These are phyloP conservation scores for Niebla homalea DNA, from an alignment of 495 filamentous ascomycete genomes.

Conservation along the genomic window DNA sequence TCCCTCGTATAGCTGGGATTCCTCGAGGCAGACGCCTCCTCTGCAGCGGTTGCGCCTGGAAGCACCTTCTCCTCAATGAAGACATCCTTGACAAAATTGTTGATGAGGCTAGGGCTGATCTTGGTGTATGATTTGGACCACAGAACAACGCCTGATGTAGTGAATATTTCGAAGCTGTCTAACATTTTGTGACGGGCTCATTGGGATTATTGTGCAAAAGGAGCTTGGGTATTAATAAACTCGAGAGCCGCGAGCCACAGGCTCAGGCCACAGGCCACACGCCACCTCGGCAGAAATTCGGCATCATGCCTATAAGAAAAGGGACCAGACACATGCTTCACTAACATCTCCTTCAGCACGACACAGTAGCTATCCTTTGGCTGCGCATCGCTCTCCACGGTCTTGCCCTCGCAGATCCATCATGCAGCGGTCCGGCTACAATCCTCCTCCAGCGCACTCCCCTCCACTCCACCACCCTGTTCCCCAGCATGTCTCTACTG, in stretches of 20 bases:
- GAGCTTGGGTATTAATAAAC: background rate
- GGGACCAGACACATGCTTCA: background rate
- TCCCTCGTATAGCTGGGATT: constrained; percentile 77
- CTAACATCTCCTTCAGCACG: background rate
- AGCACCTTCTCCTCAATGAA: constrained; percentile 87
- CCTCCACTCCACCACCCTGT: constrained; percentile 97
- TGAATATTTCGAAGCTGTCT: constrained; percentile 90
- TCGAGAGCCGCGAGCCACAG: background rate
- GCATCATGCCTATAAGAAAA: background rate
- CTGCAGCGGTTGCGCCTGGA: constrained; percentile 43
- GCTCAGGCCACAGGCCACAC: too few relatives aligned
- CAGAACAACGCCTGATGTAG: constrained; percentile 88
- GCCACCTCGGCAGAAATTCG: constrained; percentile 2
- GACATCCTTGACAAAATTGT: constrained; percentile 88
- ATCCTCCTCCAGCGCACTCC: constrained; percentile 64
- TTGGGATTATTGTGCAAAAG: background rate
- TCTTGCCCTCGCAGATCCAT: background rate
- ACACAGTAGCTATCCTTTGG: background rate
- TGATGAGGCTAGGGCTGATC: constrained; percentile 69
- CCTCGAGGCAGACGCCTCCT: constrained; percentile 39
- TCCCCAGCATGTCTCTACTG: constrained; percentile 95
- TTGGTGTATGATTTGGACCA: constrained; percentile 84
- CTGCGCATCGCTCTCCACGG: background rate
- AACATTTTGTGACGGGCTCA: constrained; percentile 43
- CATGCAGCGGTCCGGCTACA: constrained; percentile 79